These are phyloP conservation scores for Calonectria hongkongensis DNA, from an alignment of 2,329 filamentous ascomycete species.

Conservation along the genomic window DNA sequence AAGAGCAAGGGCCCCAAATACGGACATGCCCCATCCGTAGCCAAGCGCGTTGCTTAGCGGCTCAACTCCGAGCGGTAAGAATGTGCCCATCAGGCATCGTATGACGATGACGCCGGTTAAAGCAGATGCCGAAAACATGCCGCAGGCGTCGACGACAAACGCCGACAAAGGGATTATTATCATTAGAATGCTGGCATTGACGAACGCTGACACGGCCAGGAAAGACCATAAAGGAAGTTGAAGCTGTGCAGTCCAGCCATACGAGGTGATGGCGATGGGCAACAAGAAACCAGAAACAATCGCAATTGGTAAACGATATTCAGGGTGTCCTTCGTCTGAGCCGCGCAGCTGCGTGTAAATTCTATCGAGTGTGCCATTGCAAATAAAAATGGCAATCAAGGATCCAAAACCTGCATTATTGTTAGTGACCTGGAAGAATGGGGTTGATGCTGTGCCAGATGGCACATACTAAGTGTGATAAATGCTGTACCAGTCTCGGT, in stretches of 20 bases:
- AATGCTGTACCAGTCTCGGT: neutral
- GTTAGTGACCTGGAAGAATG: neutral
- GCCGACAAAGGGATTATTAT: slow-evolving; percentile 10
- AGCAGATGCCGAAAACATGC: slow-evolving; percentile 12
- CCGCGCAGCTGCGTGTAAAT: slow-evolving; percentile 15
- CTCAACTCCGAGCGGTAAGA: neutral
- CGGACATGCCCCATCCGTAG: slow-evolving; percentile 9
- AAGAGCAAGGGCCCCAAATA: neutral
- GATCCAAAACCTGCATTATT: neutral
- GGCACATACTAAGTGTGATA: neutral
- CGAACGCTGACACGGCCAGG: neutral
- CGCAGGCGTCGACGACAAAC: slow-evolving; percentile 4
- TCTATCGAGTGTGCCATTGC: neutral
- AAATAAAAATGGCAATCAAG: neutral
- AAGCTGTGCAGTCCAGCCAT: slow-evolving; percentile 3
- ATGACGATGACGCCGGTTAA: slow-evolving; percentile 15
- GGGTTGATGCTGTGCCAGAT: neutral
- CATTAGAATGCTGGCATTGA: neutral
- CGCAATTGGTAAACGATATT: slow-evolving; percentile 2
- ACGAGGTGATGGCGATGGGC: neutral
- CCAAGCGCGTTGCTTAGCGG: neutral
- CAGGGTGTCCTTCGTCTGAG: neutral
- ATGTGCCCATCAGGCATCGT: slow-evolving; percentile 10
- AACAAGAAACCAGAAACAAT: neutral
- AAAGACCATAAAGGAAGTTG: neutral